phyloP scores from a whole-genome alignment of 495 filamentous ascomycete genomes.

The Clavariopsis aquatica region DNA sequence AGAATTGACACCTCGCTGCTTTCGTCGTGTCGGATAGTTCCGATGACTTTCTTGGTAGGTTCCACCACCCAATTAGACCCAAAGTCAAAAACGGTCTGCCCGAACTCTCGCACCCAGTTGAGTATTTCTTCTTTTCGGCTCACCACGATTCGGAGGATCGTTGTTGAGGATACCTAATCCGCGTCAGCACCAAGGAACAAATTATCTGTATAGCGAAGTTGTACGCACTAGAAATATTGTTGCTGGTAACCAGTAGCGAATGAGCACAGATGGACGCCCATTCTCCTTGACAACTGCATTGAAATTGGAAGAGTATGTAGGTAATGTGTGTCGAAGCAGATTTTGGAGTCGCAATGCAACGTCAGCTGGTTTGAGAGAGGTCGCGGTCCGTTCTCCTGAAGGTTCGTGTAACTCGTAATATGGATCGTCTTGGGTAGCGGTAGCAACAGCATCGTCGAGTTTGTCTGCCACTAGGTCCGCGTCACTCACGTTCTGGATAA shows the following conservation, averaged over 20 bases:
- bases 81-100: conserved; percentile 78
- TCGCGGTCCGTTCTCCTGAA: conserved; percentile 38
- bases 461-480: conserved; percentile 59
- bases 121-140: conserved; percentile 71
- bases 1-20: conserved; percentile 92
- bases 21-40: conserved; percentile 88
- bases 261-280: conserved; percentile 72
- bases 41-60: conserved; percentile 76
- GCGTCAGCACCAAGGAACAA: background rate
- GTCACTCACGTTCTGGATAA: conserved; percentile 62
- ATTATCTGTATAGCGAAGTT: background rate
- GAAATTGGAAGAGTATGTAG: conserved; percentile 58
- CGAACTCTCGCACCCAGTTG: conserved; percentile 74
- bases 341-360: conserved; percentile 67
- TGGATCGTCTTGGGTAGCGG: conserved; percentile 61
- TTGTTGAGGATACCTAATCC: conserved; percentile 67
- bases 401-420: conserved; percentile 49
- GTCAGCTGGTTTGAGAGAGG: conserved; percentile 52
- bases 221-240: conserved; percentile 48
- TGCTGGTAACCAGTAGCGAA: conserved; percentile 86
- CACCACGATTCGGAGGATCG: conserved; percentile 71
- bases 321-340: conserved; percentile 62
- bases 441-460: conserved; percentile 75
- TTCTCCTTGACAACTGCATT: conserved; percentile 54
- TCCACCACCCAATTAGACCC: conserved; percentile 95